Base-by-base conservation (phyloP, 257 asterid species). In the Salvia splendens region DNA sequence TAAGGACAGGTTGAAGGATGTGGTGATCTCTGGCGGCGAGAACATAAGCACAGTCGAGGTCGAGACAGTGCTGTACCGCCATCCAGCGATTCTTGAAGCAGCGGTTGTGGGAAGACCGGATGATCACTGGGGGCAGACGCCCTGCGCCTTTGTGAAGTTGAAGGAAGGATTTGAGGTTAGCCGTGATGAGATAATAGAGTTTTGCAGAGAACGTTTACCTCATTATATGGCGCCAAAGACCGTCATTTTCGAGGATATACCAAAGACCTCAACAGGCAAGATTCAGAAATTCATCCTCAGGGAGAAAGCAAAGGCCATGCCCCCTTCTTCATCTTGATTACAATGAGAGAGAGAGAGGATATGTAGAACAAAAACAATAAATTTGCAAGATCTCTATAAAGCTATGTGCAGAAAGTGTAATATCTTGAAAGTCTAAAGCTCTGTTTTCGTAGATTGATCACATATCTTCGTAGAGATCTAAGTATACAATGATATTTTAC, bases 201-300 rank as follows among this genome's bases (percentile, higher is more conserved):
- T 78, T 3, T 81, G 89, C 30, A 57, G 81, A 50, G 77, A 70
- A 12, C 70, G 57, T 43, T 71, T 84, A 59, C 86, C 89, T 50
- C 89, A 77, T 77, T 84, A 81, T n/a, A 84, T 84, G 89, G 89
- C 86, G 10, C 89, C 89, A 3, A 57, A 54, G 71, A 84, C 79
- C 0, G 77, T 84, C 15, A 45, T 81, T 43, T 81, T 84, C 50
- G 86, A 70, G 8, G 86, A 84, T 12, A 0, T 84, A 32, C 89
- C 86, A 0, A 79, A 75, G 50, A 84, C 83, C 30, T 77, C 85
- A 8, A 81, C 89, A 0, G 86, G 89, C 5, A 84, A 84, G 86
- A 60, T 84, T 71, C 88, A 83, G 81, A 83, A 83, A 32, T 83
- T 75, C 78, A 51, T 83, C 33, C 80, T 80, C 5, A 76, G 84